These are phyloP conservation scores for Rutidosis leptorrhynchoides DNA, from an alignment of 129 eudicot species.

Conservation along the genomic window DNA sequence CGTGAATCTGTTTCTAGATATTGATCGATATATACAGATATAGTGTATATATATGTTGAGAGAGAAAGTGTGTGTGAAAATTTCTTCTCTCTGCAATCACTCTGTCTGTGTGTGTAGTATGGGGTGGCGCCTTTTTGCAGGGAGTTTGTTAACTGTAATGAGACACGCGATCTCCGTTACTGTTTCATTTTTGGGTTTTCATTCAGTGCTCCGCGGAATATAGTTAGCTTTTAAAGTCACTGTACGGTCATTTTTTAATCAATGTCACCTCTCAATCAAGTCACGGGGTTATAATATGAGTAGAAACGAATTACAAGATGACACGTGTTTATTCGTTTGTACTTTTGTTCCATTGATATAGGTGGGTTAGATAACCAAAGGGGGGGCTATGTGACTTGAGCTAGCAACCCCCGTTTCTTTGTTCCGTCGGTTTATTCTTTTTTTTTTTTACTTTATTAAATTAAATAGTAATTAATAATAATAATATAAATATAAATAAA, in stretches of 20 bases:
- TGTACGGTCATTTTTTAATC: background rate
- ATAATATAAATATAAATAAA: no score
- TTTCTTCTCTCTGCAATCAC: constrained; percentile 26
- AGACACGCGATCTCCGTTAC: constrained; percentile 56
- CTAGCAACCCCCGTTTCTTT: background rate
- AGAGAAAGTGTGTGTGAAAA: constrained; percentile 18
- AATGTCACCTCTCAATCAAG: constrained; percentile 32
- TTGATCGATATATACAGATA: constrained; percentile 15
- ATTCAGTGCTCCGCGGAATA: constrained; percentile 38
- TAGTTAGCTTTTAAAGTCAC: constrained; percentile 8
- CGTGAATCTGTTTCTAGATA: constrained; percentile 12
- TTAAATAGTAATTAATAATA: no score
- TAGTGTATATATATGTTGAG: constrained; percentile 18
- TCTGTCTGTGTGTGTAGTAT: constrained; percentile 26
- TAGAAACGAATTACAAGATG: background rate
- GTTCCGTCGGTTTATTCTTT: constrained; percentile 8
- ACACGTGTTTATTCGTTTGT: constrained; percentile 27
- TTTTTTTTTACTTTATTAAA: background rate
- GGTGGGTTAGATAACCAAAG: constrained; percentile 21
- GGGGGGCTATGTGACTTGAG: constrained; percentile 15
- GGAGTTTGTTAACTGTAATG: constrained; percentile 28
- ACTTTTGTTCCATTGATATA: background rate
- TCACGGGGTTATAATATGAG: background rate
- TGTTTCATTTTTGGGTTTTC: constrained; percentile 1
- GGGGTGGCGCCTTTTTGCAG: constrained; percentile 54